Conservation (phyloP, 768 basidiomycete genomes). For the Filobasidium floriforme region DNA sequence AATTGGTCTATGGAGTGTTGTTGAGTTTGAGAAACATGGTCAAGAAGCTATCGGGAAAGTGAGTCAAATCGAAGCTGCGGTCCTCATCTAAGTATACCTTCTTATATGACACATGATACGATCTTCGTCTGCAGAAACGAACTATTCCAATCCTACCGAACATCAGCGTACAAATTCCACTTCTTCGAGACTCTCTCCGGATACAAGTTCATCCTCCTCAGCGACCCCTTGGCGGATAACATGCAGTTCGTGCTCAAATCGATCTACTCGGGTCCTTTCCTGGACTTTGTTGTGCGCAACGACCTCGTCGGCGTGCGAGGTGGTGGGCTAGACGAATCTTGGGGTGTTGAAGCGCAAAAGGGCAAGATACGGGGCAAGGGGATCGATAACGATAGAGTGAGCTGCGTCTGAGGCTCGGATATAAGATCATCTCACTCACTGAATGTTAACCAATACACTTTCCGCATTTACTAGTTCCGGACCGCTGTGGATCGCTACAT, state of each 20-base stretch:
- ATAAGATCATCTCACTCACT: too few relatives aligned
- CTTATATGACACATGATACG: too few relatives aligned
- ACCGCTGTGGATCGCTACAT: constrained; percentile 43
- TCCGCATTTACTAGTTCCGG: constrained; percentile 39
- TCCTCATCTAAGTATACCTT: too few relatives aligned
- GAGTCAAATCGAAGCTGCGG: too few relatives aligned
- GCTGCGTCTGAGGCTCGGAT: too few relatives aligned
- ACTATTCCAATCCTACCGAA: constrained; percentile 80
- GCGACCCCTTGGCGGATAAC: constrained; percentile 75
- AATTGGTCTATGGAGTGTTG: constrained; percentile 92
- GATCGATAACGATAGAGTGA: constrained; percentile 75
- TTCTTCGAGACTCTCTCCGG: constrained; percentile 83
- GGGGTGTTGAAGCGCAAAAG: constrained; percentile 58
- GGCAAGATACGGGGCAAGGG: constrained; percentile 55
- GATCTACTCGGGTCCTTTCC: constrained; percentile 84
- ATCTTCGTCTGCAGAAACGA: constrained; percentile 73
- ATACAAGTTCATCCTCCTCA: constrained; percentile 92
- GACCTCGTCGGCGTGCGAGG: constrained; percentile 56
- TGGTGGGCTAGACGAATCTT: constrained; percentile 7
- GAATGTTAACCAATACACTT: too few relatives aligned
- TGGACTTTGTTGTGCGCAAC: constrained; percentile 89
- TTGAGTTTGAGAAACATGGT: constrained; percentile 88
- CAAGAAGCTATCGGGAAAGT: constrained; percentile 86
- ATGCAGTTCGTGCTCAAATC: constrained; percentile 74
- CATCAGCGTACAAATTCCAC: constrained; percentile 87